Percentiles rank a stretch among this genome's conserved stretches.
Conservation (phyloP, 805 yeast genomes). For the Ogataea methanolica region DNA sequence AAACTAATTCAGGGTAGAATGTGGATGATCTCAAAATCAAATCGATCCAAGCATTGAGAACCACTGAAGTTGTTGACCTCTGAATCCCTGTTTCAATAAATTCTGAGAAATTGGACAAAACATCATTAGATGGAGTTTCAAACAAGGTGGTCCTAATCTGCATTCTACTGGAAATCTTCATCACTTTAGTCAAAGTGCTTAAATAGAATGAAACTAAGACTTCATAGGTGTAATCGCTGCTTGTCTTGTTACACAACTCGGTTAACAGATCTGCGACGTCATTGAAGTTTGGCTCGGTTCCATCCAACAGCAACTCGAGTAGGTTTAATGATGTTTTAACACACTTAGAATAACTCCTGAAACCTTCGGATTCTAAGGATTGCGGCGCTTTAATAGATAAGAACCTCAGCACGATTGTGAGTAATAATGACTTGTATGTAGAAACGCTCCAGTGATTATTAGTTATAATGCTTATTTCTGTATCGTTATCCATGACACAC, state of each 20-base stretch:
- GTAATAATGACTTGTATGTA: constrained; percentile 55
- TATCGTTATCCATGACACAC: constrained; percentile 47
- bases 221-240: constrained; percentile 8
- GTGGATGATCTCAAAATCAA: constrained; percentile 19
- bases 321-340: constrained; percentile 41
- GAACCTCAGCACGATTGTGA: constrained; percentile 44
- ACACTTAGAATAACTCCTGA: constrained; percentile 32
- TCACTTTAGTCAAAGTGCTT: constrained; percentile 16
- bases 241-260: constrained; percentile 8
- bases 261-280: constrained; percentile 19
- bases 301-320: constrained; percentile 45
- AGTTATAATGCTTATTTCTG: constrained; percentile 37
- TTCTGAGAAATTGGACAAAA: constrained; percentile 17
- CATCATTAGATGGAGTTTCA: constrained; percentile 8
- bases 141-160: constrained; percentile 12
- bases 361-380: constrained; percentile 12
- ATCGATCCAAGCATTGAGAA: constrained; percentile 25
- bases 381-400: constrained; percentile 26
- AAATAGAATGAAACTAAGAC: constrained; percentile 20
- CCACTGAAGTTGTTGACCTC: constrained; percentile 17
- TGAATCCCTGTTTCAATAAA: constrained; percentile 24
- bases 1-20: constrained; percentile 24
- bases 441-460: constrained; percentile 47
- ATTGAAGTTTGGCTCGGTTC: constrained; percentile 51
- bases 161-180: constrained; percentile 22